A percentile compares a stretch with the other conserved stretches of the same genome.
phyloP scores from a whole-genome alignment of 768 basidiomycete species.

The Lactarius vividus region DNA sequence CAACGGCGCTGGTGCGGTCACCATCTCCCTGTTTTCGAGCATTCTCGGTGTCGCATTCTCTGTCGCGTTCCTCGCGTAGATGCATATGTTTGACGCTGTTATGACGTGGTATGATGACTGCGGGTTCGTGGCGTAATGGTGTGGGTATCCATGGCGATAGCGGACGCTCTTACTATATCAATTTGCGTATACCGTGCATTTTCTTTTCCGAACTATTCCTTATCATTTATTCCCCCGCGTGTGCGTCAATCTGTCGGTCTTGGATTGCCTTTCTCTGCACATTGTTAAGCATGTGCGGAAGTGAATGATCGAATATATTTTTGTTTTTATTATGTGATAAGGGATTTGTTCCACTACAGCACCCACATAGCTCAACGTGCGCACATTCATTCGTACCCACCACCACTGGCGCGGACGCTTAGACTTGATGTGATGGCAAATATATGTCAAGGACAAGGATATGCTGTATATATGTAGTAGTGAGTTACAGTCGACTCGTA shows the following conservation, averaged over 20 bases:
- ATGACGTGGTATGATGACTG: constrained; percentile 1
- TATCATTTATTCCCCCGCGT: background rate
- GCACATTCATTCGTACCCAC: too few relatives aligned
- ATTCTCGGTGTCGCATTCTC: constrained; percentile 23
- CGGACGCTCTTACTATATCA: constrained; percentile 11
- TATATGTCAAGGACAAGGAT: too few relatives aligned
- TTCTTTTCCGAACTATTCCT: background rate
- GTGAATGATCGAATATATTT: background rate
- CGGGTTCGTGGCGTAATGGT: background rate
- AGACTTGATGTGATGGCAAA: too few relatives aligned
- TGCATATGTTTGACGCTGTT: background rate
- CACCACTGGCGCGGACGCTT: too few relatives aligned
- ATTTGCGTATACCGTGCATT: constrained; percentile 9
- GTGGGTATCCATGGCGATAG: background rate
- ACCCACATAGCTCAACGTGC: too few relatives aligned
- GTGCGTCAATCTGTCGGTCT: background rate
- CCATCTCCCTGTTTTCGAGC: constrained; percentile 17
- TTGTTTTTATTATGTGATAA: too few relatives aligned
- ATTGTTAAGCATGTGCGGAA: background rate
- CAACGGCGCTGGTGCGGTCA: constrained; percentile 19
- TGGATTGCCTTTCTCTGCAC: background rate
- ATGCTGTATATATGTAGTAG: too few relatives aligned
- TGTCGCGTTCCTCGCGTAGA: constrained; percentile 20
- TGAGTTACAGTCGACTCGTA: too few relatives aligned
- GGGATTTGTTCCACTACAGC: too few relatives aligned